Evolutionary conservation across 495 filamentous ascomycete species (phyloP).

Genomic region (Lichina pygmaea): DNA sequence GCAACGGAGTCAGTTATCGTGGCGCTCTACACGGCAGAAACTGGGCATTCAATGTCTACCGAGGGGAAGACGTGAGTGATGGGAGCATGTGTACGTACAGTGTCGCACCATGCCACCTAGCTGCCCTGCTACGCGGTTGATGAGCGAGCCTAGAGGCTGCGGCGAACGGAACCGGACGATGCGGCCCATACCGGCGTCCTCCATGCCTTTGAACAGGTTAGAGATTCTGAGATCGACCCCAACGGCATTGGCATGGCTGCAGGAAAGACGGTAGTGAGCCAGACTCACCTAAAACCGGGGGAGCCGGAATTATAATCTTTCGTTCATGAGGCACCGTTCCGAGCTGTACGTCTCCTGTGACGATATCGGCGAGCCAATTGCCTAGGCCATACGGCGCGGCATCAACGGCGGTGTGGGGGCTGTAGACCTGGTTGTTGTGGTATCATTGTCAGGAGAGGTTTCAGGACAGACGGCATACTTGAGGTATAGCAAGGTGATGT

Average conservation of each 20-base stretch:
- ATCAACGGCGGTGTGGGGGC: constrained; percentile 83
- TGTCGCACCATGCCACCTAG: no score
- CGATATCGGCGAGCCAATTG: constrained; percentile 84
- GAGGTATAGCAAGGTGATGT: no score
- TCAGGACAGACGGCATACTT: background rate
- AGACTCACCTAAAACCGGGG: constrained; percentile 3
- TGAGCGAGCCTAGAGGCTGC: background rate
- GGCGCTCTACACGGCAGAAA: no score
- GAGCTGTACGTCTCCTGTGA: constrained; percentile 22
- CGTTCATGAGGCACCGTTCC: constrained; percentile 12
- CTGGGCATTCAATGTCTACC: no score
- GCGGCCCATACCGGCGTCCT: constrained; percentile 10
- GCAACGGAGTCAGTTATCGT: no score
- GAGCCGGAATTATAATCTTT: constrained; percentile 7
- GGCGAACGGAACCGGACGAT: constrained; percentile 32
- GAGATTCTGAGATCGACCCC: constrained; percentile 1
- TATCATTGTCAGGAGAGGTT: background rate
- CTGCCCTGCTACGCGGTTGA: no score
- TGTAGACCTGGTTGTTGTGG: constrained; percentile 33
- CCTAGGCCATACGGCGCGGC: constrained; percentile 65
- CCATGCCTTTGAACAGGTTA: background rate
- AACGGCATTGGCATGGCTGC: constrained; percentile 5
- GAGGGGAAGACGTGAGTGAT: no score
- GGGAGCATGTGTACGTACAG: no score
- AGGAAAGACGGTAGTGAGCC: constrained; percentile 2